Evolutionary conservation across 192 early-diverging fungal genomes (phyloP), one percentile per base, ranked within the genome.

Genomic region (Glomus cerebriforme): DNA sequence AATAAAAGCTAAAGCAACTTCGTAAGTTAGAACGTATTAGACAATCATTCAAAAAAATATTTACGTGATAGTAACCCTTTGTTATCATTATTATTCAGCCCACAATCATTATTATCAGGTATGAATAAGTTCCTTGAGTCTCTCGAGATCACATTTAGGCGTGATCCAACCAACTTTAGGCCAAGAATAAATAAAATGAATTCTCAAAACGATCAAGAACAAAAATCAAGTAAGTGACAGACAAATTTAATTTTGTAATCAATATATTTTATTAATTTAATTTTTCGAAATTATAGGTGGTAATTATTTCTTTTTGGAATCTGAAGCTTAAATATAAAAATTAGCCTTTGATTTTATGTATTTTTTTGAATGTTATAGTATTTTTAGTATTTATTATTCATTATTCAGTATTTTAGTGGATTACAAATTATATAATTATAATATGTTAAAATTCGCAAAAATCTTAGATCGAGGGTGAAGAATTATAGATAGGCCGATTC

Each of bases 141-240:
- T 62, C 89, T 99, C 27, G 85, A 96, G 82, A 96, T 99, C 82
- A 98, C 96, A 6, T 98, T 99, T 95, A 95, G 96, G 81, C 92
- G 97, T 80, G 97, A 98, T 85, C 96, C 96, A 19, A 93, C 93
- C 79, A 99, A 99, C 89, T 98, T 87, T 93, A 91, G 97, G 68
- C 97, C 97, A 37, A 90, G 97, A 82, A 98, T 99, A 87, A 99
- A 99, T 93, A 99, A 99, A 90, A 59, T 87, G 47, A 94, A 96
- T 37, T 99, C 96, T 59, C 88, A 93, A 63, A 94, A 95, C 89
- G 97, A 99, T 86, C 92, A 92, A 86, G 97, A 99, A 82, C 97
- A 99, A 86, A 99, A 99, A 91, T 79, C 84, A 32, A 86, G 75
- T 77, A 27, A 77, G 75, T 75, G 15, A 29, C 3, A 49, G 45